Evolutionary conservation across 352 stramenopile species (phyloP).

Genomic region (Globisporangium apiculatum): DNA sequence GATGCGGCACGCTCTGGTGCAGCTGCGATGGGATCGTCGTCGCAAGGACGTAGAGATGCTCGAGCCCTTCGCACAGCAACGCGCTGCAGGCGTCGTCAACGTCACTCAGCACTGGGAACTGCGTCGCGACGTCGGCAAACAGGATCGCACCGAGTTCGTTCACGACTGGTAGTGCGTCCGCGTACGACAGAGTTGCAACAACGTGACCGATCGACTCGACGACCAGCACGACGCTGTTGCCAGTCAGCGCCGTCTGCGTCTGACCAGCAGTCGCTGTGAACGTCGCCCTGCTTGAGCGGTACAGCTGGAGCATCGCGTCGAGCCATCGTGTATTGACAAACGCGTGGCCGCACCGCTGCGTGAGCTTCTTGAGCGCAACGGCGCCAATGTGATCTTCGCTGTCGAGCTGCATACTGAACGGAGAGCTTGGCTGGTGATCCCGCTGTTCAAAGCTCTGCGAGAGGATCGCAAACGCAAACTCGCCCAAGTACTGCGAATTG

Average conservation of each 20-base stretch:
- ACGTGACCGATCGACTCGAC: slow-evolving; percentile 68
- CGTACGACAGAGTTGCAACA: slow-evolving; percentile 56
- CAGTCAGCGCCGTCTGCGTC: slow-evolving; percentile 20
- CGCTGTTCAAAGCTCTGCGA: slow-evolving; percentile 56
- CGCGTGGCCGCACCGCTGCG: slow-evolving; percentile 46
- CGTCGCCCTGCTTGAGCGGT: slow-evolving; percentile 30
- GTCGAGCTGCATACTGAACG: slow-evolving; percentile 35
- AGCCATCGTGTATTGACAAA: slow-evolving; percentile 69
- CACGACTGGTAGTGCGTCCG: slow-evolving; percentile 51
- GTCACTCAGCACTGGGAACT: slow-evolving; percentile 32
- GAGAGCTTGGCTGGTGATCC: slow-evolving; percentile 26
- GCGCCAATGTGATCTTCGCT: slow-evolving; percentile 61
- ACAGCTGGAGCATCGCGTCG: slow-evolving; percentile 58
- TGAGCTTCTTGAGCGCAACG: slow-evolving; percentile 64
- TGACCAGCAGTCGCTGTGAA: slow-evolving; percentile 1
- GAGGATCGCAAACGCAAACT: slow-evolving; percentile 61
- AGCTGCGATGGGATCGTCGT: slow-evolving; percentile 53
- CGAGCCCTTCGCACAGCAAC: slow-evolving; percentile 52
- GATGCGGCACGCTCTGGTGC: slow-evolving; percentile 53
- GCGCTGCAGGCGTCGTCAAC: slow-evolving; percentile 43
- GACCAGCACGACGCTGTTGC: slow-evolving; percentile 46
- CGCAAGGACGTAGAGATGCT: slow-evolving; percentile 50
- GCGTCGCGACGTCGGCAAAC: slow-evolving; percentile 51
- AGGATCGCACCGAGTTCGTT: slow-evolving; percentile 55
- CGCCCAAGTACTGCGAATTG: slow-evolving; percentile 45